These are phyloP conservation scores for Solanum pinnatisectum DNA, from an alignment of 257 asterid species.

Conservation along the genomic window DNA sequence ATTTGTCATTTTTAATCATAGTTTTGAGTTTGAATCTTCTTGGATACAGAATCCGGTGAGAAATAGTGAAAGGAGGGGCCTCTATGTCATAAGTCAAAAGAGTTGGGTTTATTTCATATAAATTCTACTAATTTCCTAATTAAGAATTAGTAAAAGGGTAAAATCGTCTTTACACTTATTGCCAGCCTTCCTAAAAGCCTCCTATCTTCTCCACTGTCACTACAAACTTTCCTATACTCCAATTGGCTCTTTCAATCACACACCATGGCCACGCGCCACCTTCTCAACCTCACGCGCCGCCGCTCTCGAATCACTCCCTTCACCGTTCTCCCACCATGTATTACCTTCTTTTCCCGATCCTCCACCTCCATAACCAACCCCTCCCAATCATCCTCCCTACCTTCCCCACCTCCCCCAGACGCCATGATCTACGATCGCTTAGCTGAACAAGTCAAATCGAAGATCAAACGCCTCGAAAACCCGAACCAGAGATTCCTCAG, in stretches of 20 bases:
- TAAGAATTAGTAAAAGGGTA: background rate
- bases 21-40: background rate
- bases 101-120: background rate
- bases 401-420: constrained; percentile 60
- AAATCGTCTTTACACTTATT: background rate
- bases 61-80: background rate
- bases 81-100: background rate
- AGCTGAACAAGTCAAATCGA: constrained; percentile 62
- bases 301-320: constrained; percentile 17
- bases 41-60: background rate
- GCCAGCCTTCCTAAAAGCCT: background rate
- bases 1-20: background rate
- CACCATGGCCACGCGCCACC: constrained; percentile 64
- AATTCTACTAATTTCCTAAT: background rate
- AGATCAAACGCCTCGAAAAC: constrained; percentile 45
- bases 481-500: constrained; percentile 63
- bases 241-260: background rate
- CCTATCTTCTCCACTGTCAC: background rate
- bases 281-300: constrained; percentile 47
- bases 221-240: background rate
- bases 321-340: constrained; percentile 8
- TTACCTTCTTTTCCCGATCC: constrained; percentile 15
- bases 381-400: constrained; percentile 7
- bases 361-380: constrained; percentile 44
- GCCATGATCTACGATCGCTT: constrained; percentile 81